phyloP scores from a whole-genome alignment of 1,284 basidiomycete species.

The Phaffia rhodozyma region DNA sequence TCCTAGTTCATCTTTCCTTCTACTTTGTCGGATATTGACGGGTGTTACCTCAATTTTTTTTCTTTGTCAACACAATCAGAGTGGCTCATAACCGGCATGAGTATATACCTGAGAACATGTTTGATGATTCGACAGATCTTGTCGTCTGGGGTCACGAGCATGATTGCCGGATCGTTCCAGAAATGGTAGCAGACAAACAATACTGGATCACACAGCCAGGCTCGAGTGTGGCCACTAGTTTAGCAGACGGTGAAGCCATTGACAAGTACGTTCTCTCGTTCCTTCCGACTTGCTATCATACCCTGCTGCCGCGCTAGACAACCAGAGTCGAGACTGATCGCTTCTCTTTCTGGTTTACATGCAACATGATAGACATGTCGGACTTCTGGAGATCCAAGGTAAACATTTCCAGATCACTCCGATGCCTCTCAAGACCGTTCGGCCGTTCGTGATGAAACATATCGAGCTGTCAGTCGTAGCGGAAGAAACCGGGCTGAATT shows the following conservation, averaged over 20 bases:
- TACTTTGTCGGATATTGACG: background rate
- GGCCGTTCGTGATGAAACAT: constrained; percentile 89
- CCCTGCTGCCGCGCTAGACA: constrained; percentile 18
- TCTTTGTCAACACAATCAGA: constrained; percentile 37
- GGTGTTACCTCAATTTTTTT: background rate
- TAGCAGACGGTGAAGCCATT: constrained; percentile 77
- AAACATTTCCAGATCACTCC: constrained; percentile 78
- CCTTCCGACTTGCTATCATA: background rate
- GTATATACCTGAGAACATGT: constrained; percentile 89
- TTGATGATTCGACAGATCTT: constrained; percentile 86
- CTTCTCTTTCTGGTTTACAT: background rate
- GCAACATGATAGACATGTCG: constrained; percentile 56
- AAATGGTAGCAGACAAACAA: constrained; percentile 76
- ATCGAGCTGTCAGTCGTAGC: constrained; percentile 60
- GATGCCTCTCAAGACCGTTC: constrained; percentile 75
- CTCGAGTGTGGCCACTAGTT: constrained; percentile 83
- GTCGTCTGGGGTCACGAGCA: constrained; percentile 99
- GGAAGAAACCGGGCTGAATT: constrained; percentile 51
- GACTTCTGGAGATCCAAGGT: constrained; percentile 67
- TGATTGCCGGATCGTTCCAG: constrained; percentile 84
- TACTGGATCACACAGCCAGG: constrained; percentile 94
- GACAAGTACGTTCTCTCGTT: constrained; percentile 53
- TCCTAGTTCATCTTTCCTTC: constrained; percentile 9
- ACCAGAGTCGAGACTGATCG: constrained; percentile 11
- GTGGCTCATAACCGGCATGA: constrained; percentile 88